Evolutionary conservation across 2,329 filamentous ascomycete species (phyloP).

Genomic region (Cladosporium phlei): DNA sequence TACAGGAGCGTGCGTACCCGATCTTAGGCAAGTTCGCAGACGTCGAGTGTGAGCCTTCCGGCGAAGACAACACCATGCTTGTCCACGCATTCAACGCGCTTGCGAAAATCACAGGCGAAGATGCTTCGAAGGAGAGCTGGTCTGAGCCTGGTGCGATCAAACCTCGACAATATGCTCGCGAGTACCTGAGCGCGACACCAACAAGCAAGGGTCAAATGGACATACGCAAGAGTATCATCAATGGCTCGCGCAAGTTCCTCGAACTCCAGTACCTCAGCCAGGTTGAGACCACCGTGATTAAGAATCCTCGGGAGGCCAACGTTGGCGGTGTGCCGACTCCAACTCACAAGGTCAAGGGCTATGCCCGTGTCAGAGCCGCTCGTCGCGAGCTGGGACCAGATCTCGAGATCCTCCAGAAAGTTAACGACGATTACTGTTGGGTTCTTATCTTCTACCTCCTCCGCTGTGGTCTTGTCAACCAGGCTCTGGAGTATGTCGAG

Average conservation of each 20-base stretch:
- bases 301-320: slow-evolving; percentile 81
- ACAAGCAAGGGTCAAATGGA: slow-evolving; percentile 60
- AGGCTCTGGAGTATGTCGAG: slow-evolving; percentile 82
- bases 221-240: slow-evolving; percentile 73
- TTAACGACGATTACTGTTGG: slow-evolving; percentile 77
- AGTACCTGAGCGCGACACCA: slow-evolving; percentile 70
- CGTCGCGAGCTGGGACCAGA: slow-evolving; percentile 80
- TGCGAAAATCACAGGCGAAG: slow-evolving; percentile 72
- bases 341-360: slow-evolving; percentile 86
- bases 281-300: slow-evolving; percentile 71
- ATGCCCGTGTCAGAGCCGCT: slow-evolving; percentile 72
- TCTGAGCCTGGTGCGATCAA: slow-evolving; percentile 61
- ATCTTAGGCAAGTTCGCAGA: slow-evolving; percentile 71
- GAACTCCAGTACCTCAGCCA: slow-evolving; percentile 76
- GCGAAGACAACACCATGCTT: slow-evolving; percentile 58
- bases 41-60: slow-evolving; percentile 65
- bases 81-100: slow-evolving; percentile 79
- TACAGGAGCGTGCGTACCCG: slow-evolving; percentile 63
- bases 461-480: slow-evolving; percentile 74
- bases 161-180: slow-evolving; percentile 69
- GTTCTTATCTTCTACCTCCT: slow-evolving; percentile 89
- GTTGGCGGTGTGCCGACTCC: slow-evolving; percentile 84
- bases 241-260: slow-evolving; percentile 72
- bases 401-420: slow-evolving; percentile 66
- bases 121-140: slow-evolving; percentile 54